Evolutionary conservation across 345 rosid species (phyloP), one percentile per base, ranked within the genome.

Genomic region (Sapria himalayana): DNA sequence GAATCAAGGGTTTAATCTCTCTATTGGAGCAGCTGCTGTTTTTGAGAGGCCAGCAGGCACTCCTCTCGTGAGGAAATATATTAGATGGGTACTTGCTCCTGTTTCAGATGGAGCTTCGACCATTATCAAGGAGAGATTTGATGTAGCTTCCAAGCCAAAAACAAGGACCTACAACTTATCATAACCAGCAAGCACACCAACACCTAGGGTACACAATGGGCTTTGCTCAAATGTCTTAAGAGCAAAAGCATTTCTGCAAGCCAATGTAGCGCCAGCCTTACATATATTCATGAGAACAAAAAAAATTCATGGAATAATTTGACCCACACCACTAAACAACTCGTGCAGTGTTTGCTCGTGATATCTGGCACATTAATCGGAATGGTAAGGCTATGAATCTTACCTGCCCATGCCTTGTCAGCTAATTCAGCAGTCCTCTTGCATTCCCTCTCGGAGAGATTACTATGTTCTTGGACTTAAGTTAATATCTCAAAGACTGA

Each of bases 1-100:
- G 93, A 49, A 80, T 80, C 71, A 80, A 45, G 34, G 76, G 86
- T 63, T 80, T 80, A 39, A 80, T 82, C 93, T 82, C 70, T 80
- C 93, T 2, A 80, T 80, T 0, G 86, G 93, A 3, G 93, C 93
- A 25, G 93, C 93, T 29, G 64, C 66, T 25, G 68, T 55, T 51
- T 76, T 54, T 36, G 76, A 63, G 35, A 77, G 66, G 61, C 76
- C 81, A n/a, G 66, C 61, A 24, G 64, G 60, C 32, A 73, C 67
- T 58, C 66, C 69, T 25, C 82, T 86, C 93, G 73, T 81, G 15
- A 81, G 72, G 43, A 81, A 81, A 60, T 81, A 85, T 0, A 72
- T 61, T 37, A 75, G 64, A 74, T 67, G 77, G 54, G 69, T 15
- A 2, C 70, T 27, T 48, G 68, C 23, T n/a, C 81, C 92, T 72